Conservation (phyloP, 179 eudicot genomes). For the Beta corolliflora region DNA sequence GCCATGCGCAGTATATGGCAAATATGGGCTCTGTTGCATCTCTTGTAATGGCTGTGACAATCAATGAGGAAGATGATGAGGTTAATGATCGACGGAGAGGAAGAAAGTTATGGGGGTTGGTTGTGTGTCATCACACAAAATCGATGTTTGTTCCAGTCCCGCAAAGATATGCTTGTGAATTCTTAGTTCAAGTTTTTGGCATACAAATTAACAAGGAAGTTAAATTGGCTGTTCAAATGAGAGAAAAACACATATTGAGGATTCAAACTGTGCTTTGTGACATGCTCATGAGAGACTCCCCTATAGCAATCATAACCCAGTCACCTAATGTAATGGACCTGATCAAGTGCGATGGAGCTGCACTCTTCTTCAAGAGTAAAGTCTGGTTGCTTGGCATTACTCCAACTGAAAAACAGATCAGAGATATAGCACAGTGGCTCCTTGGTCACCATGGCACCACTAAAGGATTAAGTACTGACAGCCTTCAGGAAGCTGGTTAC, state of each 20-base stretch:
- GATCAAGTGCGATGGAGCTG: constrained; percentile 87
- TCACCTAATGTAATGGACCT: constrained; percentile 90
- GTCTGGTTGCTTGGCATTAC: constrained; percentile 66
- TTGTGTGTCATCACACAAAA: constrained; percentile 81
- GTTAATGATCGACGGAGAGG: constrained; percentile 47
- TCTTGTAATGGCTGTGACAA: constrained; percentile 74
- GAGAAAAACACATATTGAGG: constrained; percentile 65
- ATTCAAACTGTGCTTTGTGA: constrained; percentile 85
- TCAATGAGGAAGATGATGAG: constrained; percentile 68
- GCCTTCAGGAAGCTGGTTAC: constrained; percentile 86
- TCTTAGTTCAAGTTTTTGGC: constrained; percentile 75
- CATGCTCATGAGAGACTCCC: constrained; percentile 86
- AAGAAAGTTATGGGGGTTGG: constrained; percentile 85
- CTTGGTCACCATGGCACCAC: constrained; percentile 58
- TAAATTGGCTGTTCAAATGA: constrained; percentile 64
- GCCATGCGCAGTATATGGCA: constrained; percentile 89
- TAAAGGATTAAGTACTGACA: constrained; percentile 81
- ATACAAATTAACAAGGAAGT: constrained; percentile 82
- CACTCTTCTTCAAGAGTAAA: constrained; percentile 56
- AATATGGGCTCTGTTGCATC: constrained; percentile 90
- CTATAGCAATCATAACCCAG: constrained; percentile 64
- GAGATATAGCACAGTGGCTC: constrained; percentile 67
- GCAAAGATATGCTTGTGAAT: constrained; percentile 79
- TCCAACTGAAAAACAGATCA: constrained; percentile 66
- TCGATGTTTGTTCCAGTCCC: constrained; percentile 74